A percentile compares a stretch with the other conserved stretches of the same genome.
These are phyloP conservation scores for Pyrenochaeta sp. DNA, from an alignment of 2,329 filamentous ascomycete species.

Conservation along the genomic window DNA sequence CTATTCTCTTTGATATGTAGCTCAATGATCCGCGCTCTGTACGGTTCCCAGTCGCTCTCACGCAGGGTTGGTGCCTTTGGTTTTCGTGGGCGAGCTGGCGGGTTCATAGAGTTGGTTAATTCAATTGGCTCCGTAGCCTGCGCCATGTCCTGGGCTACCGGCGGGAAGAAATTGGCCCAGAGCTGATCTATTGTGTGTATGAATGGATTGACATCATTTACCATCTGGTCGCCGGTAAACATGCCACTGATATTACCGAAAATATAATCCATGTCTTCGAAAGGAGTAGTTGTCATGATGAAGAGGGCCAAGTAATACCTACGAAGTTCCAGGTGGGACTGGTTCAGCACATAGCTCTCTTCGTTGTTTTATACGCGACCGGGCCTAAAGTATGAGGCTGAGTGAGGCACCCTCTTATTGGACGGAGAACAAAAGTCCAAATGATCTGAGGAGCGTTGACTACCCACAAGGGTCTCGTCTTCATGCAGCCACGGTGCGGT, in stretches of 20 bases:
- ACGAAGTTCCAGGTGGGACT: too few species aligned
- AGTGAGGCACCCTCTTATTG: not conserved
- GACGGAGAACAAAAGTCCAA: not conserved
- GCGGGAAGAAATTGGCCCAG: too few species aligned
- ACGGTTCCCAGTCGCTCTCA: conserved; percentile 27
- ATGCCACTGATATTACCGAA: not conserved
- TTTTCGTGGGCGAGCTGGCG: conserved; percentile 24
- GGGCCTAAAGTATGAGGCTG: not conserved
- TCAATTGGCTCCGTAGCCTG: not conserved
- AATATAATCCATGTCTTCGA: too few species aligned
- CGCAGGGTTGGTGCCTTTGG: conserved; percentile 28
- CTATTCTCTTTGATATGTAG: conserved; percentile 17
- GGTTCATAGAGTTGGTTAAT: conserved; percentile 11
- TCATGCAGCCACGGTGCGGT: not conserved
- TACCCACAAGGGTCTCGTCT: not conserved
- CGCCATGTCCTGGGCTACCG: too few species aligned
- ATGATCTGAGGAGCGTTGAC: not conserved
- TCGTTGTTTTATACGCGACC: too few species aligned
- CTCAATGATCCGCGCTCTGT: conserved; percentile 20
- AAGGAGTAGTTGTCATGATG: too few species aligned
- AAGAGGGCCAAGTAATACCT: too few species aligned
- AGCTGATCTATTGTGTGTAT: too few species aligned
- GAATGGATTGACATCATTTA: not conserved
- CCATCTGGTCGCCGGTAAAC: not conserved
- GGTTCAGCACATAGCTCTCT: too few species aligned